Base-by-base conservation (phyloP, 805 yeast genomes). In the Saccharomycopsis schoenii region DNA sequence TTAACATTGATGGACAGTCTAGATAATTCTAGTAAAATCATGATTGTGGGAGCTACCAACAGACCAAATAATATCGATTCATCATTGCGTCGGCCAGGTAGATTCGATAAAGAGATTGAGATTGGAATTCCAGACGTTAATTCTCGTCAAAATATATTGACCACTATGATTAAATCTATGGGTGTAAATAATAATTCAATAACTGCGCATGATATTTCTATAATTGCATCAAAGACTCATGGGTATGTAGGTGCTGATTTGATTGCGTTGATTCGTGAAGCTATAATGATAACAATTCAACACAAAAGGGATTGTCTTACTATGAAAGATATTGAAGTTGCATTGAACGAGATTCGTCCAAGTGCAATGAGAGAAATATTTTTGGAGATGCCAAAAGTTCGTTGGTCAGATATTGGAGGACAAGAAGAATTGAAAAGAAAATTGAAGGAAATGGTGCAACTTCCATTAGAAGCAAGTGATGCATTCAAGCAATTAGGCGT, bases 191-290 rank as follows among this genome's bases (percentile, higher is more conserved):
- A 84, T 19, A 85, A 84, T 67, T 73, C 73, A 0, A 71, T 93
- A 43, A 69, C 77, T 0, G 74, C 70, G 0, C 83, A 76, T 0
- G 86, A 88, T 43, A 80, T 92, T n/a, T 70, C 73, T n/a, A 67
- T 67, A 1, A 73, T 92, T 51, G 89, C 97, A 0, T 72, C 82
- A 4, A 86, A 83, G 68, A 92, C 98, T 0, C 99, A 94, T 72
- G 99, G 99, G 5, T 94, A 89, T 69, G 99, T 94, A 1, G 99
- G 99, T 56, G 97, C 98, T 0, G 99, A 94, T 74, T 73, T 94
- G 56, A 83, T 88, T 2, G 96, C 97, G 0, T 76, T 94, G 24
- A 84, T 92, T 63, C 77, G 97, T 57, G 99, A 94, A 69, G 82
- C 96, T 6, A 97, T 90, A 0, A 83, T 92, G 87, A 82, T 80